Evolutionary conservation across 305 asterid genomes (phyloP).

Genomic region (Ilex paraguariensis): DNA sequence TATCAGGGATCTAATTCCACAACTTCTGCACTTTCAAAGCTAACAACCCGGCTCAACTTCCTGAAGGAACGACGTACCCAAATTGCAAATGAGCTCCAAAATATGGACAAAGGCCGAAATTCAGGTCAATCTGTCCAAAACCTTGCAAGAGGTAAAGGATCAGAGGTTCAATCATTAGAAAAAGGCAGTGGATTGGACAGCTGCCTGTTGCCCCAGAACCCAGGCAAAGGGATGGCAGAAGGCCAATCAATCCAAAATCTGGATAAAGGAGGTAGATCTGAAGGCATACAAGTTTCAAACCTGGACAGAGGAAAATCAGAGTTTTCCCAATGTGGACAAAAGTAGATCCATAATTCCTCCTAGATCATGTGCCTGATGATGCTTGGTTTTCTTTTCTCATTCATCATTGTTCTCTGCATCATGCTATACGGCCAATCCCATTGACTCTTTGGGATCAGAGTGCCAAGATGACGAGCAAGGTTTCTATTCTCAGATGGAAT

Average conservation of each 20-base stretch:
- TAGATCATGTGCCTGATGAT: conserved; percentile 58
- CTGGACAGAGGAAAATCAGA: conserved; percentile 56
- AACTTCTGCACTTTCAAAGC: conserved; percentile 81
- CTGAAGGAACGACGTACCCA: conserved; percentile 85
- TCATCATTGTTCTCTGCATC: conserved; percentile 10
- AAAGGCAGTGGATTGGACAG: conserved; percentile 26
- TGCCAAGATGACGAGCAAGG: conserved; percentile 6
- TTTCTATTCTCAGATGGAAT: too few relatives aligned
- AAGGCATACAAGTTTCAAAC: conserved; percentile 23
- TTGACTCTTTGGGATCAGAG: neutral
- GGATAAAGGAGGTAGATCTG: conserved; percentile 33
- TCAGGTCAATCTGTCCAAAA: conserved; percentile 13
- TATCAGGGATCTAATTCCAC: conserved; percentile 69
- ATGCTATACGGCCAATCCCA: conserved; percentile 17
- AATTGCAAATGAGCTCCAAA: conserved; percentile 66
- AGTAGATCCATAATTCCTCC: conserved; percentile 37
- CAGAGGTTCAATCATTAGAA: conserved; percentile 42
- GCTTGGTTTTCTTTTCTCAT: conserved; percentile 13
- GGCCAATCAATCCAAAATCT: conserved; percentile 19
- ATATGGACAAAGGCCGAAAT: conserved; percentile 48
- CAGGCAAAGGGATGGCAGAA: conserved; percentile 4
- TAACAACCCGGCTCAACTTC: conserved; percentile 89
- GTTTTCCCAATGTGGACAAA: conserved; percentile 45
- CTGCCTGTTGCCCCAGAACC: conserved; percentile 11
- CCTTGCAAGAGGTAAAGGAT: conserved; percentile 23